phyloP scores from a whole-genome alignment of 2,329 filamentous ascomycete species.

The Furcasterigmium sp. region DNA sequence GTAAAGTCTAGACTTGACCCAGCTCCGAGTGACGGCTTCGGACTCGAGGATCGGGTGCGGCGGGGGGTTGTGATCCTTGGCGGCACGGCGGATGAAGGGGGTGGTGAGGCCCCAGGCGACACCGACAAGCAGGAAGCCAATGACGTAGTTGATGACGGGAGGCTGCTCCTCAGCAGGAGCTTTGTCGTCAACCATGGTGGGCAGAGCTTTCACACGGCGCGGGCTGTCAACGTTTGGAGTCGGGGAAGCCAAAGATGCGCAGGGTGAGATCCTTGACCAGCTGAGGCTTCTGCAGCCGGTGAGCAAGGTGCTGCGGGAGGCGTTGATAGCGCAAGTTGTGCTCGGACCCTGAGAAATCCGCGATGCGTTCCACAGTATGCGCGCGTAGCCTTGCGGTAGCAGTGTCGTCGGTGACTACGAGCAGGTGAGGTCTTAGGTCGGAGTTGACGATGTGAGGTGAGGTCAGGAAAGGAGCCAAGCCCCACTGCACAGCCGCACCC shows the following conservation, averaged over 20 bases:
- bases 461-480: conserved; percentile 2
- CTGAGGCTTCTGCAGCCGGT: not conserved
- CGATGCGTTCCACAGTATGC: not conserved
- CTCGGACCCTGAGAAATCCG: not conserved
- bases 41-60: conserved; percentile 49
- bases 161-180: conserved; percentile 26
- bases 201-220: not conserved
- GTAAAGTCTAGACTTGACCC: conserved; percentile 57
- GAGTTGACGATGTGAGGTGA: conserved; percentile 5
- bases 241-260: not conserved
- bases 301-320: not conserved
- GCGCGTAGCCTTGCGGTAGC: not conserved
- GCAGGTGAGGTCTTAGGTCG: not conserved
- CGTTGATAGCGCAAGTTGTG: not conserved
- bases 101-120: conserved; percentile 92
- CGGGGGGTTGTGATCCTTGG: conserved; percentile 65
- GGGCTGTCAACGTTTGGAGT: too few species aligned
- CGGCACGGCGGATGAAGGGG: conserved; percentile 84
- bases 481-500: conserved; percentile 1
- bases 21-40: conserved; percentile 48
- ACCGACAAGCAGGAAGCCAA: conserved; percentile 86
- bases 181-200: not conserved
- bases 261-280: not conserved
- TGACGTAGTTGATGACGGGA: conserved; percentile 71
- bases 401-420: not conserved